Base-by-base conservation (phyloP, 352 stramenopile genomes). In the Globisporangium echinulatum region DNA sequence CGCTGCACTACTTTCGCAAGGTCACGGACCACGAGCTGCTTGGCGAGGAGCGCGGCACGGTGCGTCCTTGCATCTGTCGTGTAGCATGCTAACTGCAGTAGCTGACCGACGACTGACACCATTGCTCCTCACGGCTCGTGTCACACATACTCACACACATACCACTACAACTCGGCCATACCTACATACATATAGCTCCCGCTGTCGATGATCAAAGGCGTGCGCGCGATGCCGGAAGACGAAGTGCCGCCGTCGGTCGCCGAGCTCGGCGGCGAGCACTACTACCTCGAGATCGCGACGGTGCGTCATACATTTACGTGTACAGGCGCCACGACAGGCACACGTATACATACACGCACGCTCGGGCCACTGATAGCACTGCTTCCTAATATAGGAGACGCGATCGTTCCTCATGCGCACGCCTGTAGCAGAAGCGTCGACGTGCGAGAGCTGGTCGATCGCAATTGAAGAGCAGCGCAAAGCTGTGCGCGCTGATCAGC, bases 391-490 rank as follows among this genome's bases (percentile, higher is more conserved):
- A 25, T 36, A 88, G 77, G 77, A 90, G 11, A 73, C 79, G n/a
- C 75, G 81, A 0, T 71, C 75, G n/a, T 88, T 88, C 53, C 68
- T 93, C 40, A 93, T 93, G 84, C 81, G 84, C 51, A 72, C 77
- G 40, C 62, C 76, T 0, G 69, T 88, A 59, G 70, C 66, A 7
- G 77, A 90, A 61, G 78, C 79, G n/a, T 89, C 80, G 53, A 89
- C 84, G 53, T 90, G 82, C 52, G 81, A 91, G 63, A 90, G 79
- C 71, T 93, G 84, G 84, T 90, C 82, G 8, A 89, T 90, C 53
- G 79, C 79, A 38, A 88, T 93, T 59, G 81, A 91, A 56, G 78
- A 91, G 63, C 84, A 93, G 67, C 82, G 84, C 67, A 90, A 93
- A 58, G 76, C 81, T 38, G 53, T 89, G 38, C 71, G 70, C 7